A percentile compares a stretch with the other conserved stretches of the same genome.
Evolutionary conservation across 1,284 basidiomycete genomes (phyloP).

Genomic region (Ustilago xerochloae): DNA sequence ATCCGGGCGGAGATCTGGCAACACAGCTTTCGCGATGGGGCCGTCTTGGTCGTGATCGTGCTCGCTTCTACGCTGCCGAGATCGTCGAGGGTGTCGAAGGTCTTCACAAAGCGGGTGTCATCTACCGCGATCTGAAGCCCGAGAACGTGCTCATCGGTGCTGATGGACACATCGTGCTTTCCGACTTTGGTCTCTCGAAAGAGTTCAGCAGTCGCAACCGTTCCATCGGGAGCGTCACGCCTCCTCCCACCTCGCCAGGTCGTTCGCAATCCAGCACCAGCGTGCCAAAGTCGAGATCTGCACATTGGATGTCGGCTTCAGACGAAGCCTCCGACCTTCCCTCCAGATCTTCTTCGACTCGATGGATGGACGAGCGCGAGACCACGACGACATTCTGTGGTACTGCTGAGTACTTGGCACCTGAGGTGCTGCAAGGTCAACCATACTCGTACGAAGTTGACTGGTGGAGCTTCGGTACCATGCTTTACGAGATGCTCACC

Average conservation of each 20-base stretch:
- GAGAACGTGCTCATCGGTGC: conserved; percentile 99
- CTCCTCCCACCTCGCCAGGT: conserved; percentile 74
- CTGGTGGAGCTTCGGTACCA: conserved; percentile 99
- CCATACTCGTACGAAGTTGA: conserved; percentile 98
- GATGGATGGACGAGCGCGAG: conserved; percentile 96
- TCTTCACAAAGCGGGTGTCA: conserved; percentile 98
- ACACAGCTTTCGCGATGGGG: conserved; percentile 80
- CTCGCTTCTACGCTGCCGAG: conserved; percentile 98
- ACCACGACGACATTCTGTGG: conserved; percentile 98
- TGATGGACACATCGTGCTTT: conserved; percentile 98
- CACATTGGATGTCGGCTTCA: conserved; percentile 88
- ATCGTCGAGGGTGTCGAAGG: conserved; percentile 98
- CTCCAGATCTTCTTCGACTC: conserved; percentile 72
- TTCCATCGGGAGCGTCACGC: conserved; percentile 79
- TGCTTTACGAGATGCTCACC: conserved; percentile 99
- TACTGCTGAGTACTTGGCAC: conserved; percentile 98
- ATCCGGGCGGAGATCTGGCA: conserved; percentile 98
- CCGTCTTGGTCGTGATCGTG: conserved; percentile 91
- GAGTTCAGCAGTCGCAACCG: conserved; percentile 77
- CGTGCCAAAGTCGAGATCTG: conserved; percentile 81
- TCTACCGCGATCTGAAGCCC: conserved; percentile 98
- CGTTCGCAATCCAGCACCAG: conserved; percentile 54
- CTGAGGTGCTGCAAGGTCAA: conserved; percentile 96
- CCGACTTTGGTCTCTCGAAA: conserved; percentile 97
- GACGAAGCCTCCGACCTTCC: conserved; percentile 39